phyloP scores from a whole-genome alignment of 805 yeast species.

The Candida adriatica region DNA sequence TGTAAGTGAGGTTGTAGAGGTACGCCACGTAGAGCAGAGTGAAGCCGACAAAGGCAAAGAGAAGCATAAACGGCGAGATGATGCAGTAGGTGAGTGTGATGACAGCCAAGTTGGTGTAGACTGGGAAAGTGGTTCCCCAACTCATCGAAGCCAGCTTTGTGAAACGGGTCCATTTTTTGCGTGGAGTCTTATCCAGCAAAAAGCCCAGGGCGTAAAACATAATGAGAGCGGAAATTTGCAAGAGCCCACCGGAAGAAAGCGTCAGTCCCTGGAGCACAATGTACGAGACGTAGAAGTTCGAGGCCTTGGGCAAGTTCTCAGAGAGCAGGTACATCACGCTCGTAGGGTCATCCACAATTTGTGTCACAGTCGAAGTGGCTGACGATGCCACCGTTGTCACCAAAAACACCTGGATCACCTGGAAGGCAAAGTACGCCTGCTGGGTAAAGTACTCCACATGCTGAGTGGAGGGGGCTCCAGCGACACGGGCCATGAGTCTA shows the following conservation, averaged over 20 bases:
- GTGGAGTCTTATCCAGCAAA: conserved; percentile 53
- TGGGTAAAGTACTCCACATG: conserved; percentile 59
- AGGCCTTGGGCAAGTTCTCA: conserved; percentile 63
- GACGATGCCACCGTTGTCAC: conserved; percentile 68
- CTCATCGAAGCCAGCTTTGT: conserved; percentile 41
- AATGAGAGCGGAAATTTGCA: conserved; percentile 54
- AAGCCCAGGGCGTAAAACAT: conserved; percentile 52
- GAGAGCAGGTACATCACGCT: conserved; percentile 54
- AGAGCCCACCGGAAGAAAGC: conserved; percentile 55
- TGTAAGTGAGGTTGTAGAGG: conserved; percentile 70
- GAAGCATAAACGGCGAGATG: conserved; percentile 75
- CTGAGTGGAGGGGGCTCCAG: conserved; percentile 54
- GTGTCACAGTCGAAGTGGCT: conserved; percentile 60
- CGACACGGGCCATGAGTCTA: conserved; percentile 50
- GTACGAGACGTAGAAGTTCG: conserved; percentile 67
- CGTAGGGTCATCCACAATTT: conserved; percentile 52
- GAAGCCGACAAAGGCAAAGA: conserved; percentile 70
- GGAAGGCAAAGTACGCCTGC: conserved; percentile 61
- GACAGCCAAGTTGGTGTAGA: conserved; percentile 63
- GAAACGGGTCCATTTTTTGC: conserved; percentile 63
- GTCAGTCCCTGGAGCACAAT: conserved; percentile 63
- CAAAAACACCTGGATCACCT: conserved; percentile 63
- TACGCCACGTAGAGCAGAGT: conserved; percentile 68
- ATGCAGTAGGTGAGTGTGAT: conserved; percentile 62
- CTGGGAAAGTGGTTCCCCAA: conserved; percentile 80